Percentiles rank a stretch among this genome's conserved stretches.
phyloP scores from a whole-genome alignment of 2,329 filamentous ascomycete species.

The Arthroderma sp. region DNA sequence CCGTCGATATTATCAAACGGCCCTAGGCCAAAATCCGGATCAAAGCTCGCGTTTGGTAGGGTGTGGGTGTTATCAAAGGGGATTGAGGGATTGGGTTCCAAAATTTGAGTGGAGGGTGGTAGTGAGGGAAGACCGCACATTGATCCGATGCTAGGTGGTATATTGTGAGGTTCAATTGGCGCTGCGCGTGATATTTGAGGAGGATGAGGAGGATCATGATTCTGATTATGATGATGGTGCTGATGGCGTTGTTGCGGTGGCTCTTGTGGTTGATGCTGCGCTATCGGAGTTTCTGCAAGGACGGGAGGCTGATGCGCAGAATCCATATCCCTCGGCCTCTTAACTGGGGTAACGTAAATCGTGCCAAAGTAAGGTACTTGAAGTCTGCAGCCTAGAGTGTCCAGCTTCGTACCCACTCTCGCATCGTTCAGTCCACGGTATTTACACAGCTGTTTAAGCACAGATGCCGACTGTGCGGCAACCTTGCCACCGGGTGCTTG shows the following conservation, averaged over 20 bases:
- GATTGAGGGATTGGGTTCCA: conserved; percentile 9
- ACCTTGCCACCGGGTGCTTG: conserved; percentile 27
- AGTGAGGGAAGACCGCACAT: no score
- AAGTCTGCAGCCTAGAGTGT: conserved; percentile 23
- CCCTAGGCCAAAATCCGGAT: conserved; percentile 14
- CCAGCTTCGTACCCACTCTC: background rate
- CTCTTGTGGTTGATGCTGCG: background rate
- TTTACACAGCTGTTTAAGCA: conserved; percentile 28
- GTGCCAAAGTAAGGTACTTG: conserved; percentile 36
- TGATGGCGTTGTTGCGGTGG: background rate
- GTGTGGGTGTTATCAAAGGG: conserved; percentile 12
- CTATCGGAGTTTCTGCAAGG: background rate
- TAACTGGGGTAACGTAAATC: conserved; percentile 24
- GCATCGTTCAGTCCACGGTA: conserved; percentile 10
- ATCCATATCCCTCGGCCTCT: conserved; percentile 9
- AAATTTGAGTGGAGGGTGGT: no score
- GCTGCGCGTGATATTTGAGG: no score
- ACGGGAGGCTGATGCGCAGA: background rate
- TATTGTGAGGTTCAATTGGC: no score
- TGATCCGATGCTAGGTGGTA: no score
- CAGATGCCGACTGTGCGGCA: conserved; percentile 30
- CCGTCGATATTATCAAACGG: conserved; percentile 15
- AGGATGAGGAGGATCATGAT: background rate
- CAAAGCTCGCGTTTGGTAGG: conserved; percentile 13
- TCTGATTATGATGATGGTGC: background rate